Evolutionary conservation across 768 basidiomycete genomes (phyloP).

Genomic region (Lentinula sp.): DNA sequence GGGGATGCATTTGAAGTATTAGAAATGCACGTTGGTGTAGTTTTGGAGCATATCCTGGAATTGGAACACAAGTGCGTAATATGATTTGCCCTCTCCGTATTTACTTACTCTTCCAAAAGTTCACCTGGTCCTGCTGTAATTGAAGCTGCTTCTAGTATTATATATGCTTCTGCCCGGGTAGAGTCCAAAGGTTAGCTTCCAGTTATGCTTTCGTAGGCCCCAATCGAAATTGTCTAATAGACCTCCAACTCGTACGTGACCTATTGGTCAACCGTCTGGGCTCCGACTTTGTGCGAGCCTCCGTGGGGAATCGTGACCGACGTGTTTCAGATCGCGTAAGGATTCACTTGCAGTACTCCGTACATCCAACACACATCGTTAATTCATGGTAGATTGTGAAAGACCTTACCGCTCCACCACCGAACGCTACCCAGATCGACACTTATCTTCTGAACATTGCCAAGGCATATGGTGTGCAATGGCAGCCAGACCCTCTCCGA

Average conservation of each 20-base stretch:
- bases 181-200: slow-evolving; percentile 49
- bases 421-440: slow-evolving; percentile 53
- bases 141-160: slow-evolving; percentile 68
- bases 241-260: slow-evolving; percentile 50
- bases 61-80: slow-evolving; percentile 41
- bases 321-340: slow-evolving; percentile 49
- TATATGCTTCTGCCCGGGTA: slow-evolving; percentile 50
- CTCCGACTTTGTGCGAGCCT: slow-evolving; percentile 49
- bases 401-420: slow-evolving; percentile 44
- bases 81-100: slow-evolving; percentile 3
- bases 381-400: slow-evolving; percentile 36
- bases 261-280: slow-evolving; percentile 53
- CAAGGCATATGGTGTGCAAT: slow-evolving; percentile 44
- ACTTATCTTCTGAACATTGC: slow-evolving; percentile 50
- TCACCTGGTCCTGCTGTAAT: slow-evolving; percentile 43
- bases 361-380: background rate
- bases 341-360: background rate
- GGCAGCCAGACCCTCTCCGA: slow-evolving; percentile 56
- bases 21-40: slow-evolving; percentile 59
- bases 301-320: slow-evolving; percentile 40
- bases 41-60: slow-evolving; percentile 54
- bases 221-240: slow-evolving; percentile 26
- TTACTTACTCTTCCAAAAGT: slow-evolving; percentile 14
- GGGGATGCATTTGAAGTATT: slow-evolving; percentile 59
- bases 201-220: background rate